Base-by-base conservation (phyloP, 257 asterid species). In the Solanum neorickii region DNA sequence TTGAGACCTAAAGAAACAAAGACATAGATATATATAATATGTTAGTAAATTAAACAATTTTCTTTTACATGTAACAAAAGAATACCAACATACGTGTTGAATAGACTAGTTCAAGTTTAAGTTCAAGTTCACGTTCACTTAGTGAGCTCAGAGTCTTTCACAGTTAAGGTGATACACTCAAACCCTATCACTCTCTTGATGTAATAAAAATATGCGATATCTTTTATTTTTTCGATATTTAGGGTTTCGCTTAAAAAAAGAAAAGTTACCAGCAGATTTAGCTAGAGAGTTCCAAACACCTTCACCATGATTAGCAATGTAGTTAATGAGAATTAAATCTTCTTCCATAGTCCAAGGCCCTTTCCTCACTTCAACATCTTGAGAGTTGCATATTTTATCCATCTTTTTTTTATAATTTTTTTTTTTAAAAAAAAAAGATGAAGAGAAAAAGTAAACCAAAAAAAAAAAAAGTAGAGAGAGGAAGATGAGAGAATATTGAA, bases 301-400 rank as follows among this genome's bases (percentile, higher is more conserved):
- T 94, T 97, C 99, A 3, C 99, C 99, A n/a, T 97, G 99, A 88
- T 95, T 97, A 2, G 97, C 98, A 83, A 97, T 97, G 91, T 97
- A 95, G 89, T 97, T 97, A 87, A 97, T 97, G 92, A 97, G 97
- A 85, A 97, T 95, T 37, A 97, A 90, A 89, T 97, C 99, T 86
- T 97, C 99, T 89, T 97, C 99, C 99, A 97, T 97, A 23, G 99
- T 97, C 99, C 99, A 97, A 83, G 99, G 99, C 9, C 99, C 99
- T 93, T 95, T 97, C 93, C 99, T 93, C 86, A 97, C 98, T 92
- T 97, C 98, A 88, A 83, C 94, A 41, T 95, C 99, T 91, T 91
- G 93, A 84, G 97, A 93, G 85, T 90, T 95, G 94, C 95, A 91
- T 92, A 97, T 94, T 86, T 93, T 95, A 90, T 94, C 95, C 98